Conservation (phyloP, 768 basidiomycete genomes). For the Serendipita sp. region DNA sequence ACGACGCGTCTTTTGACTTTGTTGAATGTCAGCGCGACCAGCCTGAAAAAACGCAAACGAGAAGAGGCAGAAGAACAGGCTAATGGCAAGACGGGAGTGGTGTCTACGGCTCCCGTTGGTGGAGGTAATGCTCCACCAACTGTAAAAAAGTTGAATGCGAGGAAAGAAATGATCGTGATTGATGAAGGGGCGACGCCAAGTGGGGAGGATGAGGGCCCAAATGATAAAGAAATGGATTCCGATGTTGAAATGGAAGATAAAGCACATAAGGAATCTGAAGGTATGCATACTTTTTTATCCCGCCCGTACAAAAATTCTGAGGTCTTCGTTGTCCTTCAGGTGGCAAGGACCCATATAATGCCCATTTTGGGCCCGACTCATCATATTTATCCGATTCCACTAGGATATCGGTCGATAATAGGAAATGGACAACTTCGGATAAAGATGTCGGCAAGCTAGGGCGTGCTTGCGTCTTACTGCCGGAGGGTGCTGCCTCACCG, state of each 20-base stretch:
- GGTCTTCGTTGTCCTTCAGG: background rate
- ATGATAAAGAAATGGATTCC: slow-evolving; percentile 11
- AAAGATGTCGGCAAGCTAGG: slow-evolving; percentile 45
- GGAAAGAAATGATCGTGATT: slow-evolving; percentile 24
- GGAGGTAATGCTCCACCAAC: slow-evolving; percentile 23
- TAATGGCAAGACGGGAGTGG: too few relatives aligned
- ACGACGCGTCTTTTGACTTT: slow-evolving; percentile 75
- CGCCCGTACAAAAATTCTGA: slow-evolving; percentile 1
- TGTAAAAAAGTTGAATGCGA: slow-evolving; percentile 53
- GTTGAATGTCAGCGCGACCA: slow-evolving; percentile 76
- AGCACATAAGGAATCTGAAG: slow-evolving; percentile 1
- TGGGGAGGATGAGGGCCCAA: slow-evolving; percentile 7
- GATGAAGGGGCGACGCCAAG: slow-evolving; percentile 1
- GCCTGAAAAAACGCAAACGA: slow-evolving; percentile 34
- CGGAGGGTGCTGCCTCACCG: slow-evolving; percentile 20
- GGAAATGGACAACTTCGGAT: slow-evolving; percentile 38
- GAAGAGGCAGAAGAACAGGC: slow-evolving; percentile 25
- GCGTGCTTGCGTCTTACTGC: slow-evolving; percentile 31
- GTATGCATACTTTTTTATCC: slow-evolving; percentile 5
- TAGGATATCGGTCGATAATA: slow-evolving; percentile 35
- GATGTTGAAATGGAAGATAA: slow-evolving; percentile 12
- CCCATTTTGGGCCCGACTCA: slow-evolving; percentile 54
- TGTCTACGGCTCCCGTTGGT: background rate
- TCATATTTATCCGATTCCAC: slow-evolving; percentile 31
- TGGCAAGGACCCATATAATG: slow-evolving; percentile 40